Evolutionary conservation across 2,329 filamentous ascomycete species (phyloP), one percentile per base, ranked within the genome.

Genomic region (Seiridium unicorne): DNA sequence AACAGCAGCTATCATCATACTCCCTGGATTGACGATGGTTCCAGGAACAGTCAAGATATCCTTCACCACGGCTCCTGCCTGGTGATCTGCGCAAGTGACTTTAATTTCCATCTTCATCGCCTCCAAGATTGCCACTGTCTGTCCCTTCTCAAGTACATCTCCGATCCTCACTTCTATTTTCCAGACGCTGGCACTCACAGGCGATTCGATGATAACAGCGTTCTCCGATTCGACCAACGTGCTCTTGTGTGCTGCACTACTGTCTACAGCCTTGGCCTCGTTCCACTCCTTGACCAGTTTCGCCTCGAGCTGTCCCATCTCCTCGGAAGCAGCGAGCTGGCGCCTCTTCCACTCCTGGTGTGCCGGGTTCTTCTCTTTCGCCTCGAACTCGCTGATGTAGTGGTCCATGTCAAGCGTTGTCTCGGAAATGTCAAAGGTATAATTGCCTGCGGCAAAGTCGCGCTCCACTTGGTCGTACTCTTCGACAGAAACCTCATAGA

Each of bases 41-140:
- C 18, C 18, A 26, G 18, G 18, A 26, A 2, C 18, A 26, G 18
- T 26, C 18, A 26, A 26, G 18, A 26, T 26, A 1, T 26, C 18
- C 18, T 26, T 26, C 18, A 26, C 18, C 18, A 26, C 18, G 18
- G 18, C 18, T 26, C 18, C 18, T 26, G 18, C 18, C 1, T 26
- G 18, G 18, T 26, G 18, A 26, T 26, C 18, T 26, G 18, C 18
- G 18, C 18, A 26, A 4, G 31, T 5, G 1, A 82, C 75, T 11
- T 74, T 73, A 60, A 85, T 81, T 64, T 85, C 83, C 73, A 85
- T 77, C 67, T 85, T 85, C 82, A 85, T 85, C 0, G 82, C 82
- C 60, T 85, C 83, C 3, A 85, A 70, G 3, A 84, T 78, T 1
- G 76, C 70, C 1, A 80, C 73, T 0, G 76, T 66, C 32, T 82